phyloP scores from a whole-genome alignment of 1,139 yeast genomes.

The Scheffersomyces quercinus region DNA sequence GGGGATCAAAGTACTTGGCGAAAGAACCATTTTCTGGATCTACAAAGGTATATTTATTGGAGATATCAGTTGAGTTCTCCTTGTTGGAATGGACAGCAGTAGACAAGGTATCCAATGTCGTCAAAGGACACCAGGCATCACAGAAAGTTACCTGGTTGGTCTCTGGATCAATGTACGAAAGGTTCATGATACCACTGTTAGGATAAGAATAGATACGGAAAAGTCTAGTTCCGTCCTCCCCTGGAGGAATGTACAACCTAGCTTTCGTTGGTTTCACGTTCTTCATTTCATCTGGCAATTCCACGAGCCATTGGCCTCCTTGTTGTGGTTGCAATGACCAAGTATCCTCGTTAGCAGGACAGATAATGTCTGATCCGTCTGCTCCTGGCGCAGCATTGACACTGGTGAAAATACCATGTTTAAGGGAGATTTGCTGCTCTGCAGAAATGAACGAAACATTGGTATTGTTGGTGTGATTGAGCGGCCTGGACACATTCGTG shows the following conservation, averaged over 20 bases:
- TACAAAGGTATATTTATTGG: constrained; percentile 27
- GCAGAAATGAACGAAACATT: constrained; percentile 48
- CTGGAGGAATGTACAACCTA: constrained; percentile 63
- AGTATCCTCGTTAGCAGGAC: constrained; percentile 51
- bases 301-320: constrained; percentile 71
- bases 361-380: constrained; percentile 47
- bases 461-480: constrained; percentile 21
- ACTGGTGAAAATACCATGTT: constrained; percentile 58
- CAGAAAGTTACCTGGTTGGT: constrained; percentile 60
- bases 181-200: constrained; percentile 85
- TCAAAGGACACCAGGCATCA: constrained; percentile 86
- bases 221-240: constrained; percentile 54
- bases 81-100: constrained; percentile 23
- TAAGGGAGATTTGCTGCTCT: constrained; percentile 69
- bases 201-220: constrained; percentile 81
- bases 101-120: constrained; percentile 30
- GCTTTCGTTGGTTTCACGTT: constrained; percentile 70
- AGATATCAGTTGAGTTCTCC: constrained; percentile 17
- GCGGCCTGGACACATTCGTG: constrained; percentile 25
- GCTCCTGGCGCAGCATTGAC: constrained; percentile 45
- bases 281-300: constrained; percentile 53
- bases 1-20: constrained; percentile 41
- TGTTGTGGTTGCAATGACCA: constrained; percentile 44
- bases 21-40: constrained; percentile 38
- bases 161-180: constrained; percentile 77